phyloP scores from a whole-genome alignment of 176 grass and related monocot genomes.

The Bonia amplexicaulis region DNA sequence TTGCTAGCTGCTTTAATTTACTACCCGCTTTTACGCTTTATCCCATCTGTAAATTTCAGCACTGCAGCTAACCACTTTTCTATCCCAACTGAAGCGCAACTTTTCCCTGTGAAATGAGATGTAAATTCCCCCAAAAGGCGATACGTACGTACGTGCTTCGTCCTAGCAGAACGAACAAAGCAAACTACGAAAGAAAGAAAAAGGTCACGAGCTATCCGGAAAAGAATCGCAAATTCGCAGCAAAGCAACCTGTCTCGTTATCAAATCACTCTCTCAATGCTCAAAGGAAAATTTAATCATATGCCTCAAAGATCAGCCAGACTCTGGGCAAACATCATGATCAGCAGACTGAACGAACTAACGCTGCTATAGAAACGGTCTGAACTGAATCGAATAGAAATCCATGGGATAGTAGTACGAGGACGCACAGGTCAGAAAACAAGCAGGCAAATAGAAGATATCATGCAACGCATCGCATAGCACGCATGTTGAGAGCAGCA shows the following conservation, averaged over 20 bases:
- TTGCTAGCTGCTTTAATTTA: neutral
- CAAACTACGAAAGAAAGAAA: neutral
- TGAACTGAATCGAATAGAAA: conserved; percentile 32
- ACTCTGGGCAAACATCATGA: neutral
- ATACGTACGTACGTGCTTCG: neutral
- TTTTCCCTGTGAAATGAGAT: conserved; percentile 9
- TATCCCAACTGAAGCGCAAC: neutral
- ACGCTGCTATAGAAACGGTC: neutral
- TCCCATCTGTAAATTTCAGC: neutral
- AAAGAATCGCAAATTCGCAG: neutral
- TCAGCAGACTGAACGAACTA: neutral
- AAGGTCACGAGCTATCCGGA: neutral
- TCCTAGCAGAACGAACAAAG: neutral
- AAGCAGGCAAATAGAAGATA: neutral
- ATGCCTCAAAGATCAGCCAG: neutral
- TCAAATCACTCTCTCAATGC: neutral
- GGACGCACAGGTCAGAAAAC: conserved; percentile 1
- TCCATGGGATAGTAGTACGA: neutral
- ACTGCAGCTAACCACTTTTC: neutral
- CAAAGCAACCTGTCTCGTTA: neutral
- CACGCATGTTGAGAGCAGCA: neutral
- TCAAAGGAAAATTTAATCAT: no score
- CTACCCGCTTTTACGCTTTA: conserved; percentile 10
- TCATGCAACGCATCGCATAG: neutral
- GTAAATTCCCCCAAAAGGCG: conserved; percentile 1